Conservation (phyloP, 1,139 yeast genomes). For the Kodamaea alishanica region DNA sequence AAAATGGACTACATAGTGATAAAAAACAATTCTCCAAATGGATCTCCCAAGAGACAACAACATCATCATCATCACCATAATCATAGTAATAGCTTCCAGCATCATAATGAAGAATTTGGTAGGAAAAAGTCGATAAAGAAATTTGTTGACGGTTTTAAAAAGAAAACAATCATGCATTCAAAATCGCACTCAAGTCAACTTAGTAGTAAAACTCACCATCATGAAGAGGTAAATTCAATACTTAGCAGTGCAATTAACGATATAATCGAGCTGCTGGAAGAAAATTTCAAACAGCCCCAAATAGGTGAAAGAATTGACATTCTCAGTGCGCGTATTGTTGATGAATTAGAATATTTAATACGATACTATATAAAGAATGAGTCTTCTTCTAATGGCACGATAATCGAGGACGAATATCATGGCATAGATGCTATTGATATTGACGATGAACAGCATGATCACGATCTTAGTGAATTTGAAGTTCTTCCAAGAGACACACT, state of each 20-base stretch:
- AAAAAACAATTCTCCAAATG: constrained; percentile 8
- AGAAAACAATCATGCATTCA: constrained; percentile 6
- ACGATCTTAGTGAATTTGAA: background rate
- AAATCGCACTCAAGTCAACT: constrained; percentile 16
- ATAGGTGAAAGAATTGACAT: constrained; percentile 59
- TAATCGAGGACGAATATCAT: constrained; percentile 3
- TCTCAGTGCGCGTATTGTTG: constrained; percentile 73
- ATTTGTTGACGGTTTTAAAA: constrained; percentile 43
- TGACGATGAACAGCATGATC: background rate
- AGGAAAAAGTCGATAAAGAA: constrained; percentile 38
- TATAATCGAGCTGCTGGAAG: no score
- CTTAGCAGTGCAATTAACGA: no score
- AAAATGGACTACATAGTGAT: constrained; percentile 46
- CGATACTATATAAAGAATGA: constrained; percentile 32
- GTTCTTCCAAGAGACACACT: background rate
- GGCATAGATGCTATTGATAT: background rate
- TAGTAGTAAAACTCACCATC: constrained; percentile 11
- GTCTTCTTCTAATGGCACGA: background rate
- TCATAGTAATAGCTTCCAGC: constrained; percentile 3
- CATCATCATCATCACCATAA: constrained; percentile 1
- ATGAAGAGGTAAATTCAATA: background rate
- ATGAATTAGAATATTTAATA: constrained; percentile 57
- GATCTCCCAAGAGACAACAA: constrained; percentile 10
- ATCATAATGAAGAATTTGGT: constrained; percentile 17
- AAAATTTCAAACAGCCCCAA: constrained; percentile 12